A percentile compares a stretch with the other conserved stretches of the same genome.
These are phyloP conservation scores for Taphrina deformans DNA, from an alignment of 1,139 yeast species.

Conservation along the genomic window DNA sequence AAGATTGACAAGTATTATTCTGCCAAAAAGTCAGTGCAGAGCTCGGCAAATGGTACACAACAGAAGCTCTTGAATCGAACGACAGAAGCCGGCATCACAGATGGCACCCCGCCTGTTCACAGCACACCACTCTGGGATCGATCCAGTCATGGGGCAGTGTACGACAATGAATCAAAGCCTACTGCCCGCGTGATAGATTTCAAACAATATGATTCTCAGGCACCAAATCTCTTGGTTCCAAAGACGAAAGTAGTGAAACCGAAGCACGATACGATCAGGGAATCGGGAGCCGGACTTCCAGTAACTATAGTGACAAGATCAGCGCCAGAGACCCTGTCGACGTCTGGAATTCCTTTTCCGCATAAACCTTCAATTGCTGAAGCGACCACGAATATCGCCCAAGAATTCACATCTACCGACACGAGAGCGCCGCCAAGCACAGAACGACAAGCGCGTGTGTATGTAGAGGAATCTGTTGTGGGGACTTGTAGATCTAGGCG, in stretches of 20 bases:
- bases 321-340: not conserved
- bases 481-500: too few relatives aligned
- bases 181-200: slow-evolving; percentile 17
- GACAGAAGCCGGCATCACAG: not conserved
- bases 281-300: too few relatives aligned
- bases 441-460: not conserved
- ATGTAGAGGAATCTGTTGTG: not conserved
- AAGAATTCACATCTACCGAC: not conserved
- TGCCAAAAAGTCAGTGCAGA: not conserved
- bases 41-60: not conserved
- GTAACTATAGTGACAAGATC: too few relatives aligned
- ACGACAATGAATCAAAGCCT: not conserved
- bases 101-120: not conserved
- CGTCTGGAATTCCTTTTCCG: not conserved
- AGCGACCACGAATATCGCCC: not conserved
- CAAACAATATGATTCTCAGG: slow-evolving; percentile 4
- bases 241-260: too few relatives aligned
- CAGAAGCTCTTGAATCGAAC: not conserved
- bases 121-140: slow-evolving; percentile 6
- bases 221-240: too few relatives aligned
- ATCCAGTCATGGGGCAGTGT: not conserved
- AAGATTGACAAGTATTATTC: not conserved
- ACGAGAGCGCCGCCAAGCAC: not conserved
- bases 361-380: not conserved
- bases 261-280: too few relatives aligned